phyloP scores from a whole-genome alignment of 495 filamentous ascomycete genomes.

The Tuber brumale region DNA sequence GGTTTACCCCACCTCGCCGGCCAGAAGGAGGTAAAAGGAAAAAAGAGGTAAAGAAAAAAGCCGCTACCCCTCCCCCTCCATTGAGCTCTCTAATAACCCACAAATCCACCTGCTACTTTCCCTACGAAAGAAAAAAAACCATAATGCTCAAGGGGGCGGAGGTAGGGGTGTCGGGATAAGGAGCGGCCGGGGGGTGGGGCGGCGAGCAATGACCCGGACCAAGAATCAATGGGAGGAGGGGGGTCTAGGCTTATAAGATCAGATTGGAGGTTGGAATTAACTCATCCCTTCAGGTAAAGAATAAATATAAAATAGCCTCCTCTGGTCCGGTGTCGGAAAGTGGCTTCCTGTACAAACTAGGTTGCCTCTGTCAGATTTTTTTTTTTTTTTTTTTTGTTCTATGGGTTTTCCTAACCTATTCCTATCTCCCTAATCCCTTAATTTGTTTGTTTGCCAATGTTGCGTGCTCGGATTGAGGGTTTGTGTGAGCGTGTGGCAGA shows the following conservation, averaged over 20 bases:
- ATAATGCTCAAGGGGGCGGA: not conserved
- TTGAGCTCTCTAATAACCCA: not conserved
- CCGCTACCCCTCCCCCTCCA: slow-evolving; percentile 26
- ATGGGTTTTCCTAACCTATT: not conserved
- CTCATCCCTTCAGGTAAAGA: not conserved
- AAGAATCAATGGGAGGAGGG: slow-evolving; percentile 18
- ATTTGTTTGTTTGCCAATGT: not conserved
- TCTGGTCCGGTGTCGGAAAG: not conserved
- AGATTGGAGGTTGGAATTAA: not conserved
- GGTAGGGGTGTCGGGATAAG: not conserved
- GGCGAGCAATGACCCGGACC: slow-evolving; percentile 33
- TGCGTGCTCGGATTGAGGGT: slow-evolving; percentile 15
- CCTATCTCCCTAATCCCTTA: not conserved
- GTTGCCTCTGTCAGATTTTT: not conserved
- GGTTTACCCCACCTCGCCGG: slow-evolving; percentile 37
- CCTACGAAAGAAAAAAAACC: not conserved
- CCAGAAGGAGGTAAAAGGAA: not conserved
- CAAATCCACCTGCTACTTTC: not conserved
- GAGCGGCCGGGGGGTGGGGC: slow-evolving; percentile 5
- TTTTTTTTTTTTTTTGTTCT: not conserved
- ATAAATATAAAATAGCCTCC: not conserved
- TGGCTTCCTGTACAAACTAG: slow-evolving; percentile 1
- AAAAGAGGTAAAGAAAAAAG: slow-evolving; percentile 5
- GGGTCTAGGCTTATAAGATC: not conserved
- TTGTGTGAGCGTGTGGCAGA: slow-evolving; percentile 12